phyloP scores from a whole-genome alignment of 2,329 filamentous ascomycete genomes.

The Fusarium tuaranense region DNA sequence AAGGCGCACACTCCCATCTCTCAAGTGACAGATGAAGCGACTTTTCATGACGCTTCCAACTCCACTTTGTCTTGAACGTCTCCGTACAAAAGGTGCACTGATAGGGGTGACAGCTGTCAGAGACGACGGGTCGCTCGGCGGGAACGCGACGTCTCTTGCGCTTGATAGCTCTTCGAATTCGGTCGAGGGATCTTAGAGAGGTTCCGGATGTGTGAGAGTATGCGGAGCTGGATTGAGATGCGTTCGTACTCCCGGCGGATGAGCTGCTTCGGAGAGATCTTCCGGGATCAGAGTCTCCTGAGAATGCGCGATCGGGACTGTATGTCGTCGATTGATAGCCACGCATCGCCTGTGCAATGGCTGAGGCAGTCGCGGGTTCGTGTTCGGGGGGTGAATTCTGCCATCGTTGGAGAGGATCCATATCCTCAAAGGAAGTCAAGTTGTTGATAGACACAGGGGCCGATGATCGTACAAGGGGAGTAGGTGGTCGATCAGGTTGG shows the following conservation, averaged over 20 bases:
- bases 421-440: neutral
- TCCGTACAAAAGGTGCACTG: conserved; percentile 59
- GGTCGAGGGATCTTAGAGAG: neutral
- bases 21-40: conserved; percentile 50
- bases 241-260: neutral
- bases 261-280: neutral
- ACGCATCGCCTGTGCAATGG: neutral
- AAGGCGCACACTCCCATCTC: conserved; percentile 56
- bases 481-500: neutral
- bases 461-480: neutral
- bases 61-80: conserved; percentile 56
- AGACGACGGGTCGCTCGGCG: neutral
- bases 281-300: neutral
- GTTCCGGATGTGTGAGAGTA: neutral
- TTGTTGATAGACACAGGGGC: neutral
- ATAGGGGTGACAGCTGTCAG: conserved; percentile 42
- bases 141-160: neutral
- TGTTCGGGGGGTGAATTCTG: neutral
- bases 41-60: conserved; percentile 62
- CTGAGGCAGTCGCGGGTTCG: neutral
- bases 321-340: neutral
- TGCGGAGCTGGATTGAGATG: neutral
- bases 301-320: neutral
- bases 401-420: neutral
- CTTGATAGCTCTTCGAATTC: neutral